phyloP scores from a whole-genome alignment of 2,329 filamentous ascomycete species.

The Epichloe brachyelytri region DNA sequence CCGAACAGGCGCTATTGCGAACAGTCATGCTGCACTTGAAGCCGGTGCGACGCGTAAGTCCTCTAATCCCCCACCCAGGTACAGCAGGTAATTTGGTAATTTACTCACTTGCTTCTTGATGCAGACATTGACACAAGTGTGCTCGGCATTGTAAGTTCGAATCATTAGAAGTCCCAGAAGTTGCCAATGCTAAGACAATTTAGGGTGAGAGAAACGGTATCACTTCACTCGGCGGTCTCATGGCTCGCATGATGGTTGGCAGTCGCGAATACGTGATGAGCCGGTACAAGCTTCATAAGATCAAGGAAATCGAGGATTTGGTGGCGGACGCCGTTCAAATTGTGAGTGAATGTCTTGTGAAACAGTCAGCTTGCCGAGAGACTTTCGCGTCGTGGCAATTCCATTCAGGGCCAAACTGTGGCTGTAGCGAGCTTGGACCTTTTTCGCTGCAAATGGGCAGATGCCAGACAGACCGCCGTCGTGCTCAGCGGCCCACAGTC shows the following conservation, averaged over 20 bases:
- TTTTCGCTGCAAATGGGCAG: no score
- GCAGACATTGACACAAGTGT: conserved; percentile 7
- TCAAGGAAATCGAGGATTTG: conserved; percentile 74
- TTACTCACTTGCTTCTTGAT: background rate
- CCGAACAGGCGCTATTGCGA: conserved; percentile 60
- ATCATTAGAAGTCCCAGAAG: background rate
- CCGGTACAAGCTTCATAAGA: conserved; percentile 69
- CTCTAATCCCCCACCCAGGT: no score
- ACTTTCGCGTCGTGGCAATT: background rate
- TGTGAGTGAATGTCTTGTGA: background rate
- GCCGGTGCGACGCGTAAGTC: conserved; percentile 58
- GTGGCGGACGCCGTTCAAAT: conserved; percentile 38
- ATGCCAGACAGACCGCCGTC: no score
- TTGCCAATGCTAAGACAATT: background rate
- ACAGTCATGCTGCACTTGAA: conserved; percentile 76
- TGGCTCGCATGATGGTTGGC: conserved; percentile 22
- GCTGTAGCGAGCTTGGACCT: no score
- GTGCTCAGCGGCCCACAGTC: no score
- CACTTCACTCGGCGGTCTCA: conserved; percentile 8
- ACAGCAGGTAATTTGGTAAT: background rate
- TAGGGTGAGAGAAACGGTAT: conserved; percentile 7
- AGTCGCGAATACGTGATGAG: conserved; percentile 8
- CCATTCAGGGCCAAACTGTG: no score
- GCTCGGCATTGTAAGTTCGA: conserved; percentile 3
- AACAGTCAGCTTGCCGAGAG: no score